Base-by-base conservation (phyloP, 164 flowering plant genomes). In the Tinospora cordifolia region DNA sequence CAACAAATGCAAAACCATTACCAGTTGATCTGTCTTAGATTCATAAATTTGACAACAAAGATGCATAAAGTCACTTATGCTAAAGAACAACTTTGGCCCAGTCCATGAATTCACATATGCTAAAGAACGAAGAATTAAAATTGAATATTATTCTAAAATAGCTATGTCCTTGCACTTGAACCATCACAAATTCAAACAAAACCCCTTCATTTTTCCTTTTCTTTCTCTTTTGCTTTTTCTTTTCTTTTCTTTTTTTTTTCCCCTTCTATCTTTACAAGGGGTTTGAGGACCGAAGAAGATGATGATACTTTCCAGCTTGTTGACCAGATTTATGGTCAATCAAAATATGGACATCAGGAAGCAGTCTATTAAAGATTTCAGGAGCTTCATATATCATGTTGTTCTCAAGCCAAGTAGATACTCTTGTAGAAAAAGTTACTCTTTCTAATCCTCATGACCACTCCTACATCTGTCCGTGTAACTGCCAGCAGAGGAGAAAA, bases 391-490 rank as follows among this genome's bases (percentile, higher is more conserved):
- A 79, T 65, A 83, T 79, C 94, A 92, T 87, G 19, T 76, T 69
- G 66, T 87, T 81, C 75, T 91, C 98, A 81, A 86, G 82, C 71
- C 90, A 86, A 54, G 82, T 68, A 71, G 93, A 83, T 3, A 92
- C 97, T 77, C 80, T 84, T 25, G 93, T 80, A 8, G 98, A 85
- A 71, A 87, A 95, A 11, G 88, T 75, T 65, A 68, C 78, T 63
- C 98, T 97, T n/a, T 79, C 99, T 84, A 62, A 95, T 95, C 74
- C 94, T 85, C 83, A 88, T 91, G 63, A 95, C 98, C 90, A 90
- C 74, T 74, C 98, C 99, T 75, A 80, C 90, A 79, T 91, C 98
- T 69, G 80, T 79, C 93, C 97, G 90, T n/a, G 74, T 81, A n/a
- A 87, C 81, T 41, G 96, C 93, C 98, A 88, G 81, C 41, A 69